Percentiles rank a stretch among this genome's conserved stretches.
These are phyloP conservation scores for Pythium utonaiense DNA, from an alignment of 352 stramenopile species.

Conservation along the genomic window DNA sequence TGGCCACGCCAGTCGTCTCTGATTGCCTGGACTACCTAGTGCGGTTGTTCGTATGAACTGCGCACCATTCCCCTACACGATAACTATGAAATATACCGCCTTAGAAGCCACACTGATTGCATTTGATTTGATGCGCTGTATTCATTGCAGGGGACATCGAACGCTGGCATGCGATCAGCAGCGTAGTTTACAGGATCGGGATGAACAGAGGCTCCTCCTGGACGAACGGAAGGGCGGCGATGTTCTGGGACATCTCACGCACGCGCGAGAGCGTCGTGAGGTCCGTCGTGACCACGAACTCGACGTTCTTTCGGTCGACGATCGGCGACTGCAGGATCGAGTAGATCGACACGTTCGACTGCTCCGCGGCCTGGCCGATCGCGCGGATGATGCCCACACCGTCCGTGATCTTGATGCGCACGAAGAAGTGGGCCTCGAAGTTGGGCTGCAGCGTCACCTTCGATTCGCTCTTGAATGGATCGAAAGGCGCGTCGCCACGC, in stretches of 20 bases:
- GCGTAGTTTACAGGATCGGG: conserved; percentile 49
- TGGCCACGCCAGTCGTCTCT: conserved; percentile 19
- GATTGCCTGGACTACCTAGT: conserved; percentile 32
- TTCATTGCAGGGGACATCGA: no score
- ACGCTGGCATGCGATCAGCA: no score
- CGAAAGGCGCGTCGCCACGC: conserved; percentile 79
- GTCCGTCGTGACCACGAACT: conserved; percentile 97
- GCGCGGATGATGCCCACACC: conserved; percentile 92
- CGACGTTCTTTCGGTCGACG: conserved; percentile 88
- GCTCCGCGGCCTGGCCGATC: conserved; percentile 93
- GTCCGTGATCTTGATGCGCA: conserved; percentile 93
- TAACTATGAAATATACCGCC: not conserved
- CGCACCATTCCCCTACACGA: not conserved
- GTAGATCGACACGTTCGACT: conserved; percentile 95
- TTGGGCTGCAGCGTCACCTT: conserved; percentile 82
- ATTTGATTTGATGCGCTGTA: no score
- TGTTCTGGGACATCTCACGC: conserved; percentile 85
- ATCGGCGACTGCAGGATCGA: conserved; percentile 96
- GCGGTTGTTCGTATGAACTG: conserved; percentile 23
- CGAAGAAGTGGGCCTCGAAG: conserved; percentile 93
- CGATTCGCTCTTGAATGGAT: conserved; percentile 72
- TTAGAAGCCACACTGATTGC: not conserved
- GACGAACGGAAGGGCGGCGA: conserved; percentile 86
- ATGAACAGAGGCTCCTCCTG: conserved; percentile 80
- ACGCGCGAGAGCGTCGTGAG: conserved; percentile 86